Percentiles rank a stretch among this genome's conserved stretches.
phyloP scores from a whole-genome alignment of 805 yeast genomes.

The Isabelozyma gotoi region DNA sequence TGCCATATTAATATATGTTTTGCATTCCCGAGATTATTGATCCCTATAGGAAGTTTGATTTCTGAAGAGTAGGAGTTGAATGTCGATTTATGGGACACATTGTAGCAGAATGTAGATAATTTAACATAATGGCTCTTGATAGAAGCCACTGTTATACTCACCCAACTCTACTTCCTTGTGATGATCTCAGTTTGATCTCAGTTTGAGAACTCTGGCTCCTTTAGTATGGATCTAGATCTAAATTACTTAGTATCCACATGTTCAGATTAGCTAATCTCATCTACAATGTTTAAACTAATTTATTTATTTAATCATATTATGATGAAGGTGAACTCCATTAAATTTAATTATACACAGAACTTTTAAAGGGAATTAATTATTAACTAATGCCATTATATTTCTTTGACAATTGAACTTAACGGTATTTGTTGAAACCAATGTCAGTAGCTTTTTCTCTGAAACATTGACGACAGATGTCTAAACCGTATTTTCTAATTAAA shows the following conservation, averaged over 20 bases:
- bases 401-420: slow-evolving; percentile 53
- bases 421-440: slow-evolving; percentile 98
- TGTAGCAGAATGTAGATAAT: slow-evolving; percentile 3
- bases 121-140: no score
- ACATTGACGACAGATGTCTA: slow-evolving; percentile 99
- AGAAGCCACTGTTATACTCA: no score
- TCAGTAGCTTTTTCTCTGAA: slow-evolving; percentile 99
- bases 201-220: no score
- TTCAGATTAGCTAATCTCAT: no score
- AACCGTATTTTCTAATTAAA: slow-evolving; percentile 99
- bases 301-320: slow-evolving; percentile 1
- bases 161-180: no score
- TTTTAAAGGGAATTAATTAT: neutral
- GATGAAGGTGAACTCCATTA: slow-evolving; percentile 4
- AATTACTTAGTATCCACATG: no score
- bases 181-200: no score
- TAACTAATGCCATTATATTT: neutral
- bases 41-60: slow-evolving; percentile 63
- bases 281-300: neutral
- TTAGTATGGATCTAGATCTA: no score
- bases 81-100: slow-evolving; percentile 57
- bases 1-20: slow-evolving; percentile 51
- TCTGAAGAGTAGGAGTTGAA: slow-evolving; percentile 54
- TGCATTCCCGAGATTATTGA: slow-evolving; percentile 53
- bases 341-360: slow-evolving; percentile 15